phyloP scores from a whole-genome alignment of 2,329 filamentous ascomycete species.

The Leptographium galeiforme region DNA sequence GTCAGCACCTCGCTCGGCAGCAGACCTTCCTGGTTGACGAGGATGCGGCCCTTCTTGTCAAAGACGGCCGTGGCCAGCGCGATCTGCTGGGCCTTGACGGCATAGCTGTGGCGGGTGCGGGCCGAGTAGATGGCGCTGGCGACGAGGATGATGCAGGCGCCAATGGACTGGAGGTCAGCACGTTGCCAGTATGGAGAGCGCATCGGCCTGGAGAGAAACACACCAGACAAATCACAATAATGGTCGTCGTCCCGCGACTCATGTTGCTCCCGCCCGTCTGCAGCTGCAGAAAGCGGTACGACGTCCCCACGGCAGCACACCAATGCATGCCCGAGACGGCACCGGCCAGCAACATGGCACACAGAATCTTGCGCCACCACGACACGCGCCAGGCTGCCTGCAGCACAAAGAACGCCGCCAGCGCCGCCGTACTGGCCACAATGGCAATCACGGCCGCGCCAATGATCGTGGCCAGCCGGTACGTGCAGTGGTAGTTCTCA shows the following conservation, averaged over 20 bases:
- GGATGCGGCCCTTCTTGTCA: constrained; percentile 49
- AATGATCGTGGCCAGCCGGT: constrained; percentile 44
- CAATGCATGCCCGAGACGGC: constrained; percentile 83
- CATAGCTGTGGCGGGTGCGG: constrained; percentile 25
- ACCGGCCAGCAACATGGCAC: constrained; percentile 53
- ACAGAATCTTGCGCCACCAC: constrained; percentile 61
- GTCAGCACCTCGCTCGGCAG: constrained; percentile 67
- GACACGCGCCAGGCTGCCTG: constrained; percentile 63
- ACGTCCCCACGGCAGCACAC: constrained; percentile 60
- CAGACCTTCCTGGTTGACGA: constrained; percentile 57
- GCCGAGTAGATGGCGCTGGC: constrained; percentile 31
- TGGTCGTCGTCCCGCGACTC: constrained; percentile 48
- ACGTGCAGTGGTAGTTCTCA: constrained; percentile 57
- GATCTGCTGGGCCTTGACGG: constrained; percentile 47
- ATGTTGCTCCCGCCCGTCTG: constrained; percentile 20
- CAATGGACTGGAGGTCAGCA: too few species aligned
- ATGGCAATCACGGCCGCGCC: constrained; percentile 62
- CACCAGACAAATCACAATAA: constrained; percentile 60
- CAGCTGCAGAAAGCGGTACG: constrained; percentile 43
- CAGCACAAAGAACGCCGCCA: constrained; percentile 67
- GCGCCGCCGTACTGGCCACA: constrained; percentile 53
- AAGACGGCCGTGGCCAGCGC: constrained; percentile 50
- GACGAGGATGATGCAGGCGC: constrained; percentile 47
- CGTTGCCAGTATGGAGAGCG: too few species aligned
- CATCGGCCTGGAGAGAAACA: too few species aligned